Base-by-base conservation (phyloP, 2,329 filamentous ascomycete species). In the Dactylellina parvicollis region DNA sequence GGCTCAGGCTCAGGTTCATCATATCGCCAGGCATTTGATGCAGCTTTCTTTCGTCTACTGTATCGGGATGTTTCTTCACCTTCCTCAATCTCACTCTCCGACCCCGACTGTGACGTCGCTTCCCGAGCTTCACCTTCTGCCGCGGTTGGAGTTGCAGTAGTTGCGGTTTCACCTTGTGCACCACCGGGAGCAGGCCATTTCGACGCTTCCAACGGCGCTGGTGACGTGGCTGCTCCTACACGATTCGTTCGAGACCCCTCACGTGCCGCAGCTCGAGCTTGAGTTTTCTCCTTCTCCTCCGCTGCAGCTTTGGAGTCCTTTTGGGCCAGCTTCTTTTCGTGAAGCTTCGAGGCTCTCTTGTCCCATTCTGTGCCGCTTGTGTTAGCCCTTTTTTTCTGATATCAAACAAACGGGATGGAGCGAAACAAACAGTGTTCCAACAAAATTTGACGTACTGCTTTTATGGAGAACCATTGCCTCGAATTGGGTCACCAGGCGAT, bases 1-100 rank as follows among this genome's bases (percentile, higher is more conserved):
- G 86, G 85, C 86, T 88, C 77, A 78, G 87, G 0, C 83, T 87
- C 75, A 87, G 85, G 84, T 75, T 87, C 40, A 86, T 84, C 75
- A 86, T 88, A 75, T 86, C 87, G 78, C 83, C 85, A 34, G 84
- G 86, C 4, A 85, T 87, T 18, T 85, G 85, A 76, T 50, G 77
- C 60, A 71, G 77, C 55, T 72, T 75, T 42, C 67, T 74, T 74
- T 70, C 72, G 38, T 66, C 60, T 66, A 28, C 69, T 60, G 69
- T 73, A 73, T 66, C 69, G 60, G 40, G 71, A 75, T 47, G 44
- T 50, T 20, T 72, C 69, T 47, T 74, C 54, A 32, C 52, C 64
- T 46, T 56, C 65, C 55, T 54, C 50, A 38, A 26, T 46, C 28
- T 54, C 55, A 26, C 46, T 61, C 42, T 61, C 65, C 36, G 70